Base-by-base conservation (phyloP, 1,139 yeast genomes). In the Eremothecium cymbalariae region DNA sequence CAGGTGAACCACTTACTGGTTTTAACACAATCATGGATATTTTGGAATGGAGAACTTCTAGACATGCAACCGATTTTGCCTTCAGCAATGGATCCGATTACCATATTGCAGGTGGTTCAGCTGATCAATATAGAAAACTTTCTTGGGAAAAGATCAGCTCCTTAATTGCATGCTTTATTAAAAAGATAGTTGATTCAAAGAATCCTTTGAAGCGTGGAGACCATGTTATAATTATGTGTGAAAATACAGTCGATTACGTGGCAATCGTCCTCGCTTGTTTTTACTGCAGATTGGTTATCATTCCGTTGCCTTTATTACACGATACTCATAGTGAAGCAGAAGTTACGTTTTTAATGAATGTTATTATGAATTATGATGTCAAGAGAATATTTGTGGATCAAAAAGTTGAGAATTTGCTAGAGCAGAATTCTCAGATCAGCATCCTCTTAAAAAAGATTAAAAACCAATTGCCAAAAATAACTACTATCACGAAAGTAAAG, bases 81-180 rank as follows among this genome's bases (percentile, higher is more conserved):
- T 85, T 74, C 53, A 77, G 83, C 27, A 74, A 76, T 26, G 78
- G 73, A 31, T 60, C 62, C 32, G 48, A 53, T 11, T 41, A 50
- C 2, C 33, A 41, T 5, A 37, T 54, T 2, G 53, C 39, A 18
- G 64, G 60, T 25, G 52, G 52, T 16, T 49, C 51, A 11, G 63
- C 66, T 15, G 62, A 62, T 31, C 68, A 63, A 41, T 62, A 75
- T 62, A 61, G 74, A 65, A 62, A 71, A 50, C 63, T 81, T 27
- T 76, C 95, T 0, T 93, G 97, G 97, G 77, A 74, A 44, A 80
- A 81, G 50, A 77, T 90, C 44, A 96, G 85, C 41, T 68, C 68
- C 28, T 71, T 84, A 40, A 72, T 88, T 2, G 82, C 84, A 19
- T 73, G 80, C 39, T 63, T 77, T 36, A 52, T 70, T 36, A 64